These are phyloP conservation scores for Beauveria sp. DNA, from an alignment of 2,329 filamentous ascomycete genomes.

Conservation along the genomic window DNA sequence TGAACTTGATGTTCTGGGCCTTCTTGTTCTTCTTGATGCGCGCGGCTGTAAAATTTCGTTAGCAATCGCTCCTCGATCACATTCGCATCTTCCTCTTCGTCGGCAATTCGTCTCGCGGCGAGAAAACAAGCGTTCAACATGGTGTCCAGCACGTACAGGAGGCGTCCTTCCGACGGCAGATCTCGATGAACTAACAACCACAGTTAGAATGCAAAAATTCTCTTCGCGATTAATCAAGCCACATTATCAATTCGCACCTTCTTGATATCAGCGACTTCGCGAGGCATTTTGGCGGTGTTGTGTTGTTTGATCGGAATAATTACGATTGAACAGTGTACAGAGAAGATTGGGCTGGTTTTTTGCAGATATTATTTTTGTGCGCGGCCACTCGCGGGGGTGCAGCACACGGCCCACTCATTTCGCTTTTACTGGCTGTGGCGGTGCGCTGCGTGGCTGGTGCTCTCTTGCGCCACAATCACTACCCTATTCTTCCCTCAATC, in stretches of 20 bases:
- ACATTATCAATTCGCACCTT: constrained; percentile 40
- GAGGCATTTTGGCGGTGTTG: constrained; percentile 90
- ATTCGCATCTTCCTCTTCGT: not conserved
- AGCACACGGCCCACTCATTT: constrained; percentile 20
- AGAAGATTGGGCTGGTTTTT: constrained; percentile 22
- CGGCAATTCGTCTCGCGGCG: not conserved
- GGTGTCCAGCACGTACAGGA: constrained; percentile 69
- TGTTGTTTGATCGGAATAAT: constrained; percentile 33
- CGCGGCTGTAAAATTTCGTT: constrained; percentile 50
- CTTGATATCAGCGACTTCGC: constrained; percentile 98
- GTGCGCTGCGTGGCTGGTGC: not conserved
- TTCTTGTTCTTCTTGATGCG: constrained; percentile 95
- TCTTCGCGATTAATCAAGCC: not conserved
- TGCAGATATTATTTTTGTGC: constrained; percentile 27
- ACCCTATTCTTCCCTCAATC: not conserved
- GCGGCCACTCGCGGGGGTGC: constrained; percentile 21
- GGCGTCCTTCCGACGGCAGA: constrained; percentile 99
- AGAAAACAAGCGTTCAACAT: not conserved
- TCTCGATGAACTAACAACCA: constrained; percentile 84
- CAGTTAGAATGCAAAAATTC: constrained; percentile 20
- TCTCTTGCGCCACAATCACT: not conserved
- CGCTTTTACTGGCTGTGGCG: not conserved
- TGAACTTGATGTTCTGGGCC: constrained; percentile 97
- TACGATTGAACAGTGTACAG: constrained; percentile 23
- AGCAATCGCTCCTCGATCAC: not conserved